Base-by-base conservation (phyloP, 164 flowering plant genomes). In the Umbellularia californica region DNA sequence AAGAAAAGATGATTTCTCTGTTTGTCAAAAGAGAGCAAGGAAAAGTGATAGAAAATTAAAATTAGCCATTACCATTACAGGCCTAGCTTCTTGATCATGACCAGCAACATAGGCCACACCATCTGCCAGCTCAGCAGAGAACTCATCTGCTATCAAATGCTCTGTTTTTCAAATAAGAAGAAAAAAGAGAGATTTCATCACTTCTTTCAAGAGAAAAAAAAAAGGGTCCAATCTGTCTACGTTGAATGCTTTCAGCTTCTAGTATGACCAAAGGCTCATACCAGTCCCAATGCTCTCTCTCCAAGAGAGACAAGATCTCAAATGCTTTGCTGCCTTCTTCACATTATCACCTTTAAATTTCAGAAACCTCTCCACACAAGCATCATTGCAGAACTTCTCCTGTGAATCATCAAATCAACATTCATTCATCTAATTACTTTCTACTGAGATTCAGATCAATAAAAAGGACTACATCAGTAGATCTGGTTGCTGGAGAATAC, bases 381-480 rank as follows among this genome's bases (percentile, higher is more conserved):
- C 94, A 13, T 69, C 74, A 83, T 82, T 88, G 79, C 99, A 93
- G 79, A 88, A 96, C 80, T 96, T 94, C 93, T 94, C 98, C 99
- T 96, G 88, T 27, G 25, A 12, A 2, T 27, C 51, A 60, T 28
- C 33, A 65, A 1, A 60, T 28, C 33, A 27, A 1, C 33, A 15
- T 25, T 20, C 20, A 11, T 27, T 28, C 24, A 22, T n/a, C n/a
- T n/a, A 55, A n/a, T 50, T 64, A 70, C 4, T 24, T 28, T 20
- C 17, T 22, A 65, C 52, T 50, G 58, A 19, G 12, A 33, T 65
- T 24, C 66, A 60, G 23, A 10, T 13, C 15, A 27, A 66, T 35
- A 3, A 3, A 20, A 5, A 67, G 41, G n/a, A n/a, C n/a, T 20
- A 24, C 28, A 67, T 6, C n/a, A 24, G 33, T 66, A 58, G n/a